phyloP scores from a whole-genome alignment of 2,329 filamentous ascomycete genomes.

The Atkinsonella hypoxylon region DNA sequence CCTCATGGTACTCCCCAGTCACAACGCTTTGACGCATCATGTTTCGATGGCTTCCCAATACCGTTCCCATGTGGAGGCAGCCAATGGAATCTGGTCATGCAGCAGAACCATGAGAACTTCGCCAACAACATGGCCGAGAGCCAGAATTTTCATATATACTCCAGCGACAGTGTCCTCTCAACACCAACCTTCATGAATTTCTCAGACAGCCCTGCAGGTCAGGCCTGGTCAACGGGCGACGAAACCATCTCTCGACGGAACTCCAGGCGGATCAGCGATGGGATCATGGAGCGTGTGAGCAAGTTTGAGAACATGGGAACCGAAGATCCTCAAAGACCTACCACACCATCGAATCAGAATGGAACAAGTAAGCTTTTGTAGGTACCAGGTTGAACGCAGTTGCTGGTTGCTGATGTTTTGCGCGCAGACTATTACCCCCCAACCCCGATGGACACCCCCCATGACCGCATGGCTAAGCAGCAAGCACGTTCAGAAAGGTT shows the following conservation, averaged over 20 bases:
- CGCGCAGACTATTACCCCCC: slow-evolving; percentile 49
- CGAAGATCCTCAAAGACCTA: slow-evolving; percentile 37
- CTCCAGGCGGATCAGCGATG: slow-evolving; percentile 43
- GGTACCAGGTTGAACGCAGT: neutral
- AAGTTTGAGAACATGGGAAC: slow-evolving; percentile 45
- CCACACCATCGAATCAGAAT: slow-evolving; percentile 51
- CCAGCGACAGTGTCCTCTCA: slow-evolving; percentile 31
- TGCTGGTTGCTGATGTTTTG: slow-evolving; percentile 5
- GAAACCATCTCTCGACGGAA: slow-evolving; percentile 32
- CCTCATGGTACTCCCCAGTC: slow-evolving; percentile 42
- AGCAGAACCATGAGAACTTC: slow-evolving; percentile 34
- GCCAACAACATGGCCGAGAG: slow-evolving; percentile 27
- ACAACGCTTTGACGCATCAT: slow-evolving; percentile 38
- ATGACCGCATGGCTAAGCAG: slow-evolving; percentile 32
- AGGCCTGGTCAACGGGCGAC: slow-evolving; percentile 35
- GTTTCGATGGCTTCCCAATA: slow-evolving; percentile 30
- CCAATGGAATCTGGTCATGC: slow-evolving; percentile 32
- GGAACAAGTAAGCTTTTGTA: slow-evolving; percentile 39
- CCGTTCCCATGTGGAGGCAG: slow-evolving; percentile 35
- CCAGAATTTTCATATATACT: slow-evolving; percentile 40
- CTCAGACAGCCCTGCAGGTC: slow-evolving; percentile 31
- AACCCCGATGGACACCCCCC: slow-evolving; percentile 55
- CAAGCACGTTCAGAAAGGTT: slow-evolving; percentile 37
- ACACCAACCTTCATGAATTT: slow-evolving; percentile 39
- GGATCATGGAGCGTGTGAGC: slow-evolving; percentile 46